Evolutionary conservation across 1,284 basidiomycete genomes (phyloP).

Genomic region (Bjerkandera adusta): DNA sequence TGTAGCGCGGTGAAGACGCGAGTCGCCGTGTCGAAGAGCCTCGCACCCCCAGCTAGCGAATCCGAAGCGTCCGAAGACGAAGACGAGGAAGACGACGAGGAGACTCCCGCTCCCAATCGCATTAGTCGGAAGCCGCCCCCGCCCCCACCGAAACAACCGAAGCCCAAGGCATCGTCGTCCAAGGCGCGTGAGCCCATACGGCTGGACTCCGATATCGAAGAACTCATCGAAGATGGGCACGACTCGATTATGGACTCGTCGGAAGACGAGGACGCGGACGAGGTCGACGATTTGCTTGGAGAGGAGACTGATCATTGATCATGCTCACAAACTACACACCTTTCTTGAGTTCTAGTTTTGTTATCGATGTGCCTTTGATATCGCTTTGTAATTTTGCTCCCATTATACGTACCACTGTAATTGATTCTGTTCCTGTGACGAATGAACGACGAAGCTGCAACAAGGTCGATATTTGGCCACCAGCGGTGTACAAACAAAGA

Average conservation of each 20-base stretch:
- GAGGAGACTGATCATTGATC: no score
- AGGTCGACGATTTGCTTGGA: slow-evolving; percentile 25
- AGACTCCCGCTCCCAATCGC: slow-evolving; percentile 28
- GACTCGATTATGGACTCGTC: slow-evolving; percentile 26
- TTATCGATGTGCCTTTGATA: no score
- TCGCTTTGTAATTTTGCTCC: no score
- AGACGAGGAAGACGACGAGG: slow-evolving; percentile 31
- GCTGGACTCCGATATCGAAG: no score
- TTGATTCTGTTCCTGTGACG: no score
- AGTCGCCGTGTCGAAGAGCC: slow-evolving; percentile 23
- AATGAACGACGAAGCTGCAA: no score
- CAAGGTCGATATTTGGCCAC: no score
- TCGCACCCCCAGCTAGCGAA: slow-evolving; percentile 13
- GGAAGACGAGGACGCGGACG: slow-evolving; percentile 28
- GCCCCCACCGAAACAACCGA: not conserved
- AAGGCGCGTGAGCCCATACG: not conserved
- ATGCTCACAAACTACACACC: no score
- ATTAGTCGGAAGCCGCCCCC: slow-evolving; percentile 10
- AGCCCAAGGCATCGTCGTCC: not conserved
- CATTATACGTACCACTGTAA: no score
- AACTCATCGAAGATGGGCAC: not conserved
- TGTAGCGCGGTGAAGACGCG: slow-evolving; percentile 25
- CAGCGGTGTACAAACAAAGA: no score
- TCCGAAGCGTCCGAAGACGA: slow-evolving; percentile 38
- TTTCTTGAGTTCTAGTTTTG: no score